Conservation (phyloP, 352 stramenopile genomes). For the Pythium dissimile region DNA sequence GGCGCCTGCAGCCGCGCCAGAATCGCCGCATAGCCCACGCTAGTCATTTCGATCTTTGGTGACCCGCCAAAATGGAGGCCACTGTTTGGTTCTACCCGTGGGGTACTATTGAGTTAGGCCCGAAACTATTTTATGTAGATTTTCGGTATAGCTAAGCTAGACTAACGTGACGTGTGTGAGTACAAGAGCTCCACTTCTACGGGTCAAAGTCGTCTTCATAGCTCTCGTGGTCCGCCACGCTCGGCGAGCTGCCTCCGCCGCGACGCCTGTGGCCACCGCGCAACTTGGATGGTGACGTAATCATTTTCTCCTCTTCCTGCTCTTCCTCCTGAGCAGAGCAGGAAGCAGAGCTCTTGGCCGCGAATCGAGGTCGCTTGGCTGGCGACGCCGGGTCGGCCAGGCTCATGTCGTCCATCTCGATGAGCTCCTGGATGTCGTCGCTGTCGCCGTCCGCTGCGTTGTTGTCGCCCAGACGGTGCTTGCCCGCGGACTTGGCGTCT, state of each 20-base stretch:
- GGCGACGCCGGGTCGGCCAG: slow-evolving; percentile 16
- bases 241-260: background rate
- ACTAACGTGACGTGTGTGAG: slow-evolving; percentile 11
- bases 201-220: slow-evolving; percentile 88
- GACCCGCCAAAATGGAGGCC: background rate
- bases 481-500: slow-evolving; percentile 4
- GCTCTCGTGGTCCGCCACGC: slow-evolving; percentile 34
- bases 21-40: slow-evolving; percentile 19
- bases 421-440: slow-evolving; percentile 82
- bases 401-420: slow-evolving; percentile 51
- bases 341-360: too few relatives aligned
- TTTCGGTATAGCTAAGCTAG: too few relatives aligned
- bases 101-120: too few relatives aligned
- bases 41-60: background rate
- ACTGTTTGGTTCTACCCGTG: too few relatives aligned
- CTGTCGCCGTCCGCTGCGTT: slow-evolving; percentile 48
- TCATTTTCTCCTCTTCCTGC: background rate
- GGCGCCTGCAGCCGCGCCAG: slow-evolving; percentile 16
- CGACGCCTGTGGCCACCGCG: background rate
- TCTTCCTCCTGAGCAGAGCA: too few relatives aligned
- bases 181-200: slow-evolving; percentile 29
- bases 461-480: slow-evolving; percentile 17
- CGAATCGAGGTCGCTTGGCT: background rate
- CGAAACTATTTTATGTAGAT: too few relatives aligned
- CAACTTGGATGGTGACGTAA: background rate